Base-by-base conservation (phyloP, 495 filamentous ascomycete species). In the Geopyxis carbonaria region DNA sequence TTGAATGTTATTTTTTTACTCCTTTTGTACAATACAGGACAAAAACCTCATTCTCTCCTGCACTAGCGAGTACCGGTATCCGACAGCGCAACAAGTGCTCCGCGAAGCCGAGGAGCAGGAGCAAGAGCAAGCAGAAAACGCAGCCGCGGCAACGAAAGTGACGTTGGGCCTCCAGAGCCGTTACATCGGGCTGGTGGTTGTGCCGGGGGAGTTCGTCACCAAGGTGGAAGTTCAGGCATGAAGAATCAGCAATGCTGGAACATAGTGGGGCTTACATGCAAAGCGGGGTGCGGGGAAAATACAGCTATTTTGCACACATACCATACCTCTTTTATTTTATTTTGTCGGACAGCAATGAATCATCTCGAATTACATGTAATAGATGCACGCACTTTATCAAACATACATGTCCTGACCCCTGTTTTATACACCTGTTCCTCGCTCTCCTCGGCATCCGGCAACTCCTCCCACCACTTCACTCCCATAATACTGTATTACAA, bases 121-220 rank as follows among this genome's bases (percentile, higher is more conserved):
- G 34, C 8, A 43, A 28, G 45, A 43, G 20, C 33, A 42, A 3
- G 31, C n/a, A 7, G 31, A 15, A 18, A 22, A 11, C 27, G 2
- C 5, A 11, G 11, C 27, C 27, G 2, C 5, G 11, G 11, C 34
- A 2, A n/a, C 19, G 37, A 64, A 53, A 15, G 42, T 81, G 14
- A 74, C 66, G 41, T 51, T 79, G 44, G 69, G 78, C 50, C 79
- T 93, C 73, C 80, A 72, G 10, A 80, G 76, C 46, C 72, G 89
- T 20, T 84, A 81, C 51, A 72, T 97, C 30, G 89, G 89, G 0
- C 64, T 95, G 5, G 77, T 97, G 22, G 86, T 93, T 5, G 72
- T 95, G 6, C 89, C 91, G 1, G 87, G 91, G 10, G 62, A 78
- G 45, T 66, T 85, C 51, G 81, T 97, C 45, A 73, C 66, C 44